Conservation (phyloP, 106 monocot genomes). For the Vanilla planifolia region DNA sequence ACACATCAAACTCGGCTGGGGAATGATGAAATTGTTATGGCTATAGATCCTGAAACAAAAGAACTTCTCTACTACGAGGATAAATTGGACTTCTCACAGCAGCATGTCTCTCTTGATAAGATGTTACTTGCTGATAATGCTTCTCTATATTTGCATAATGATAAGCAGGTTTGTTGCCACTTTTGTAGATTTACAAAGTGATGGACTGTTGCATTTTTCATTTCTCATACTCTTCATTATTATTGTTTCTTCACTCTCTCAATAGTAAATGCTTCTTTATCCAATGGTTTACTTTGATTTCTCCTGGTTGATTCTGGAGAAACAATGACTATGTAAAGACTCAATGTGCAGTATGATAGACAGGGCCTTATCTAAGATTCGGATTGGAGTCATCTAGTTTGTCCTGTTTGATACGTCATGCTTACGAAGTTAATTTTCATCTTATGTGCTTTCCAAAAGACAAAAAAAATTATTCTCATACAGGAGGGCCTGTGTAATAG, state of each 20-base stretch:
- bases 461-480: too few species aligned
- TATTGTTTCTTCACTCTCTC: neutral
- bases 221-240: neutral
- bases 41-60: constrained; percentile 86
- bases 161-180: constrained; percentile 56
- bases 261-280: too few species aligned
- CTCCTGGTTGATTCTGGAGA: too few species aligned
- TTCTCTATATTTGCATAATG: constrained; percentile 65
- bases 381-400: too few species aligned
- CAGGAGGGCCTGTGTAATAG: too few species aligned
- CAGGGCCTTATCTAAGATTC: too few species aligned
- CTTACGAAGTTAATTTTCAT: too few species aligned
- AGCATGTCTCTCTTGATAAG: constrained; percentile 61
- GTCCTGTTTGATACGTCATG: too few species aligned
- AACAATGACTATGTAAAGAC: too few species aligned
- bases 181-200: neutral
- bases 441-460: too few species aligned
- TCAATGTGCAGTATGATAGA: too few species aligned
- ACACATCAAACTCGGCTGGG: constrained; percentile 87
- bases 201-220: neutral
- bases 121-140: constrained; percentile 43
- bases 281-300: too few species aligned
- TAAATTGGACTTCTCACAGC: constrained; percentile 43
- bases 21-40: constrained; percentile 83
- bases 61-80: constrained; percentile 91